Percentiles rank a stretch among this genome's conserved stretches.
Conservation (phyloP, 1,284 basidiomycete species). For the Butyriboletus appendiculatus region DNA sequence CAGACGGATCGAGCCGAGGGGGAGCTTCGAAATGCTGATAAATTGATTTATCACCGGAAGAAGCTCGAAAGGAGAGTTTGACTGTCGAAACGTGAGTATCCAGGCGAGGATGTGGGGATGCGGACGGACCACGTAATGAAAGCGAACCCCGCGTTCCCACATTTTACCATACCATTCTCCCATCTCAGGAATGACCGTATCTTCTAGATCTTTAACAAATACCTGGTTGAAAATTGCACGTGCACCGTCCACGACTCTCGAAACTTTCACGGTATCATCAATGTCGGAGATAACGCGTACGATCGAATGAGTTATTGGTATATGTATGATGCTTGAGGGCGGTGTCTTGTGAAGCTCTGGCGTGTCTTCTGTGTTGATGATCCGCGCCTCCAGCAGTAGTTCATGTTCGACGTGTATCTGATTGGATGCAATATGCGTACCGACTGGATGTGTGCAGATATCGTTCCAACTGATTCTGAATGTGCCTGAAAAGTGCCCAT, state of each 20-base stretch:
- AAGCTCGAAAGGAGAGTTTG: conserved; percentile 89
- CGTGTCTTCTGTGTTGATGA: conserved; percentile 32
- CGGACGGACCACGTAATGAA: conserved; percentile 81
- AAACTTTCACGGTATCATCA: conserved; percentile 90
- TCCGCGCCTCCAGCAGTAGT: conserved; percentile 54
- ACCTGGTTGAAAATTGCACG: conserved; percentile 78
- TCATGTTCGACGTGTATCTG: conserved; percentile 54
- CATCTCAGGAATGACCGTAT: conserved; percentile 85
- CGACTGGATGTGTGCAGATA: conserved; percentile 60
- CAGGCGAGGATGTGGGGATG: not conserved
- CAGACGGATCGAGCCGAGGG: conserved; percentile 14
- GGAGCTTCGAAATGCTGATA: conserved; percentile 64
- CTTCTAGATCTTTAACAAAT: conserved; percentile 74
- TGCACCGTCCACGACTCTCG: conserved; percentile 72
- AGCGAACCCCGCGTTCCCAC: conserved; percentile 68
- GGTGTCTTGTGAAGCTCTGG: conserved; percentile 38
- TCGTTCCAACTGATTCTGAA: conserved; percentile 68
- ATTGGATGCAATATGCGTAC: conserved; percentile 59
- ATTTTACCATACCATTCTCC: conserved; percentile 77
- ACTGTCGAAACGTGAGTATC: conserved; percentile 47
- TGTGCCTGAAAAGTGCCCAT: conserved; percentile 71
- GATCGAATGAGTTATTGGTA: conserved; percentile 35
- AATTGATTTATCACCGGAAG: conserved; percentile 81
- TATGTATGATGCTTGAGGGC: conserved; percentile 17
- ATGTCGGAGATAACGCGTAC: conserved; percentile 89